Conservation (phyloP, 495 filamentous ascomycete genomes). For the Aspergillus carlsbadensis region DNA sequence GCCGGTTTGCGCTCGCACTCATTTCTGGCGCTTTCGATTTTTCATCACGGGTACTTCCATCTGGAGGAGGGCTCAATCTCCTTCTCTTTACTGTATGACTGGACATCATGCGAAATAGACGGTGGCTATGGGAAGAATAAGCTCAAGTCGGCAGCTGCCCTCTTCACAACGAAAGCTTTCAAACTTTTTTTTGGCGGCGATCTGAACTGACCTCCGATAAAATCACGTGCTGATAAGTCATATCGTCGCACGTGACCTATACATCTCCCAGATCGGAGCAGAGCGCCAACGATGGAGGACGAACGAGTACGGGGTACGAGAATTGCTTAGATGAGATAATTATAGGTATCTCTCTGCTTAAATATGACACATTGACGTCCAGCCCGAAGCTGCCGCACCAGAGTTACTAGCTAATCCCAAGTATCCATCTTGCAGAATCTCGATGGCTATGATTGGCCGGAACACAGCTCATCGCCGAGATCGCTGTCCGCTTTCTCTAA, state of each 20-base stretch:
- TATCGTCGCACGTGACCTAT: background rate
- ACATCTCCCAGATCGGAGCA: background rate
- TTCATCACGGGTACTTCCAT: conserved; percentile 17
- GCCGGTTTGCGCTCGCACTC: background rate
- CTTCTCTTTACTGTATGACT: conserved; percentile 36
- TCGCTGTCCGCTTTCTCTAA: conserved; percentile 23
- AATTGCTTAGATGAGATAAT: too few relatives aligned
- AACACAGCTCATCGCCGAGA: conserved; percentile 31
- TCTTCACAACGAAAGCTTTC: background rate
- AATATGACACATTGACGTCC: too few relatives aligned
- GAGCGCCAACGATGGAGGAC: too few relatives aligned
- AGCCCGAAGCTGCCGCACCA: background rate
- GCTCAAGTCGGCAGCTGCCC: background rate
- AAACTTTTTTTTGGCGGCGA: conserved; percentile 10
- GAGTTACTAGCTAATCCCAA: background rate
- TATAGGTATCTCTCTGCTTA: too few relatives aligned
- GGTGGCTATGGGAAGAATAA: background rate
- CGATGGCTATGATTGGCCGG: conserved; percentile 7
- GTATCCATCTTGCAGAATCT: background rate
- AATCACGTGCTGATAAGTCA: background rate
- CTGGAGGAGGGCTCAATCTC: conserved; percentile 34
- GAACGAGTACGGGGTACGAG: too few relatives aligned
- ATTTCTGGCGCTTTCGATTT: background rate
- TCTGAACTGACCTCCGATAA: conserved; percentile 14
- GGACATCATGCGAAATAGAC: conserved; percentile 26